Base-by-base conservation (phyloP, 352 stramenopile genomes). In the Pythium coloratum region DNA sequence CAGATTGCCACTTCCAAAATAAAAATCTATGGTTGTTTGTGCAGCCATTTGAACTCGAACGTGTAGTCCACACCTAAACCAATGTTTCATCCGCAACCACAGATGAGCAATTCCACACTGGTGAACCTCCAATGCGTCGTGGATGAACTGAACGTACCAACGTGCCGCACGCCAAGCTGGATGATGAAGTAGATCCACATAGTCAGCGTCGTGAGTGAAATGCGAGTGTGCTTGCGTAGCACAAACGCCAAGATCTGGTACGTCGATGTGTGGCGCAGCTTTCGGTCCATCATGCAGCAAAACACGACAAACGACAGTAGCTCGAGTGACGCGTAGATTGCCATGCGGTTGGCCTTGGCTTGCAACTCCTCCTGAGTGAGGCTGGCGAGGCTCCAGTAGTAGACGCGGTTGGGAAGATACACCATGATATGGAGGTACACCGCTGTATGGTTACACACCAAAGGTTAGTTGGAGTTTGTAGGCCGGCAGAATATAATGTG, bases 231-330 rank as follows among this genome's bases (percentile, higher is more conserved):
- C 0, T 71, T 76, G n/a, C 70, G 56, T 28, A 82, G 38, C 2
- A 80, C 75, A 26, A 82, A 82, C 10, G 63, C 63, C 1, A 82
- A 55, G 16, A 72, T 67, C 6, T 32, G 30, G 34, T 61, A 18
- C 20, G 36, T 58, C 3, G 61, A 67, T 1, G 40, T 44, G 7
- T 36, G 13, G 16, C 46, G 20, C 24, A 67, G 10, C 12, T 16
- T n/a, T 3, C 50, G 61, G 28, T 47, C 51, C 7, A 67, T 16
- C 20, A 32, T 1, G 30, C 4, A 3, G 42, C 49, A 59, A 32
- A 67, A 59, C 0, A 59, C 24, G 6, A 46, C 18, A n/a, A 59
- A 42, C 9, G 33, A 60, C 1, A 60, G 18, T 4, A 67, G 13
- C 30, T 67, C 61, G 6, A 60, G 38, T 2, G 16, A 4, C 1